Evolutionary conservation across 345 rosid species (phyloP), one percentile per base, ranked within the genome.

Genomic region (Diplotaxis tenuifolia): DNA sequence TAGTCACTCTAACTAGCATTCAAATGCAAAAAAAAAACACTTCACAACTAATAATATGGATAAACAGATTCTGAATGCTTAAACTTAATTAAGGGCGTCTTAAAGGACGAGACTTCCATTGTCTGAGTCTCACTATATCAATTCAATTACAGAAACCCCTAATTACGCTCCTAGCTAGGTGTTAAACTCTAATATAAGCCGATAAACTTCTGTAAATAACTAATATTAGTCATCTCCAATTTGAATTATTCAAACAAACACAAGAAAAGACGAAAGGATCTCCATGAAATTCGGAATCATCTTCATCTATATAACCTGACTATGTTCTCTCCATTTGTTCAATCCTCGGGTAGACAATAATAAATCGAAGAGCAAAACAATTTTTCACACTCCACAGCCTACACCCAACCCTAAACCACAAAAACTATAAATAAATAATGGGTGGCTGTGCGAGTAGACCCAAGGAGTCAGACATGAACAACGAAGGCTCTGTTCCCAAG

Each of bases 371-470:
- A 76, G 53, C 58, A 42, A 75, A 52, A 60, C 11, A 67, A 40
- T 32, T 60, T 59, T 45, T 56, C 15, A 61, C 62, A 68, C 79
- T 76, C 75, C 75, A 76, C 71, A 76, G 79, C 71, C 70, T 75
- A 75, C 34, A 60, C 73, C 78, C 78, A 59, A 68, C 21, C 8
- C 28, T 54, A 68, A 68, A 75, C 29, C 69, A n/a, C 45, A 62
- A 62, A 62, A 52, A 14, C 14, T 20, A 50, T 36, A 62, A 61
- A 32, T 9, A 8, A 28, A 78, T 55, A 63, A 84, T 84, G 90
- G 88, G 90, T 64, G 87, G 87, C 73, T 84, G 85, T 69, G 85
- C 83, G 75, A 84, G 83, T 77, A 77, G 59, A 79, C 87, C 85
- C 9, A 84, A 79, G 82, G 85, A 77, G 78, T 74, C 70, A 36